A percentile compares a stretch with the other conserved stretches of the same genome.
phyloP scores from a whole-genome alignment of 441 rosid species.

The Pelargonium cotyledonis region DNA sequence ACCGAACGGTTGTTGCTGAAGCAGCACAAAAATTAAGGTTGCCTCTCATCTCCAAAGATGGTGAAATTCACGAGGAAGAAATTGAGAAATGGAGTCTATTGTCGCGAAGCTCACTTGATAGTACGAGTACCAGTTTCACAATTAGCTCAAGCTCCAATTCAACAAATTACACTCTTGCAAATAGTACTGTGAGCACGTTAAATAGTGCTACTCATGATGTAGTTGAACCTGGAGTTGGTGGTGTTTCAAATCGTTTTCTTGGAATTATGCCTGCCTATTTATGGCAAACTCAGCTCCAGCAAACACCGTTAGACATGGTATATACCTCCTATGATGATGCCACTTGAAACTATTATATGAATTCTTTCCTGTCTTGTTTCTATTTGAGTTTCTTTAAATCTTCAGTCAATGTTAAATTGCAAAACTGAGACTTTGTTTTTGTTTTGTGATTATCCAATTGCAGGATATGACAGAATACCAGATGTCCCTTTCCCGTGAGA shows the following conservation, averaged over 20 bases:
- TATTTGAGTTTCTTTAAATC: background rate
- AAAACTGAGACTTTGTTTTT: background rate
- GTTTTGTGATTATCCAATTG: constrained; percentile 8
- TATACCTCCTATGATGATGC: constrained; percentile 3
- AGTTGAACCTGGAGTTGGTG: constrained; percentile 72
- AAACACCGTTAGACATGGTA: constrained; percentile 55
- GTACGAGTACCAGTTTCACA: constrained; percentile 61
- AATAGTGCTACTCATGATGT: constrained; percentile 45
- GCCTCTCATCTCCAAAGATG: constrained; percentile 85
- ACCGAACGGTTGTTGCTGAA: constrained; percentile 83
- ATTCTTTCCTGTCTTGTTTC: background rate
- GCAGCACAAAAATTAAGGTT: constrained; percentile 95
- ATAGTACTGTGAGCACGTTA: constrained; percentile 38
- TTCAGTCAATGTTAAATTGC: background rate
- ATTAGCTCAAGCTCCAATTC: constrained; percentile 75
- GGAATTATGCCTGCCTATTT: constrained; percentile 81
- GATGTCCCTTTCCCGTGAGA: constrained; percentile 71
- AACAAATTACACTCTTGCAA: constrained; percentile 40
- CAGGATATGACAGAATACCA: constrained; percentile 84
- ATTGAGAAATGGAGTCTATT: constrained; percentile 82
- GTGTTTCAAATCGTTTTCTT: constrained; percentile 82
- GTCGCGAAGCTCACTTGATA: constrained; percentile 84
- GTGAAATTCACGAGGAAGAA: constrained; percentile 87
- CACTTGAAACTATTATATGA: background rate
- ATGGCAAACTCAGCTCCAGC: constrained; percentile 81